Conservation (phyloP, 768 basidiomycete species). For the Pleurotus eryngii region DNA sequence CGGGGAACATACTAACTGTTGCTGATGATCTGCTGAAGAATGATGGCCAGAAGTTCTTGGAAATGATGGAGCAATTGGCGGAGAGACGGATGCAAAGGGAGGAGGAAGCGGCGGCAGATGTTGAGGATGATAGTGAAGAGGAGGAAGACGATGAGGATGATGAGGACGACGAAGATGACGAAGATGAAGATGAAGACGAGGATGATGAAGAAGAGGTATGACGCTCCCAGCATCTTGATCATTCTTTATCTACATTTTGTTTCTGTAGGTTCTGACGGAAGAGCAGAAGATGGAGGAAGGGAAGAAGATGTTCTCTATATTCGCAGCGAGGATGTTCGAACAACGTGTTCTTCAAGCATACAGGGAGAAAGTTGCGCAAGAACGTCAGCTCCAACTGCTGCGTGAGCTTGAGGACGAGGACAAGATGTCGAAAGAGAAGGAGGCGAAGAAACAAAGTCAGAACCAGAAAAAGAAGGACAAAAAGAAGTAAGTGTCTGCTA, state of each 20-base stretch:
- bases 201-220: constrained; percentile 28
- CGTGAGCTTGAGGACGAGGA: constrained; percentile 97
- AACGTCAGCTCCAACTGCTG: constrained; percentile 88
- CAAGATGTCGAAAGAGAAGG: constrained; percentile 78
- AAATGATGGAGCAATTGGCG: constrained; percentile 99
- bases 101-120: constrained; percentile 50
- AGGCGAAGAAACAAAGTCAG: constrained; percentile 91
- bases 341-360: constrained; percentile 96
- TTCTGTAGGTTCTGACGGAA: constrained; percentile 73
- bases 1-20: constrained; percentile 95
- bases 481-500: constrained; percentile 53
- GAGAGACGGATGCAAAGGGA: constrained; percentile 92
- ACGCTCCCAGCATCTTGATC: constrained; percentile 9
- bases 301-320: constrained; percentile 99
- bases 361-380: constrained; percentile 94
- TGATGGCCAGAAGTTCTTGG: constrained; percentile 97
- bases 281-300: constrained; percentile 99
- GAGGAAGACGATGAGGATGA: constrained; percentile 34
- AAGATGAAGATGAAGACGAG: constrained; percentile 57
- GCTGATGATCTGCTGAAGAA: constrained; percentile 99
- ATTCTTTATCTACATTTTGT: background rate
- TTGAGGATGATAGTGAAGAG: constrained; percentile 47
- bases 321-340: constrained; percentile 99
- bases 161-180: constrained; percentile 54
- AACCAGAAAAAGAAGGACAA: constrained; percentile 99